Percentiles rank a stretch among this genome's conserved stretches.
Evolutionary conservation across 768 basidiomycete species (phyloP).

Genomic region (Vararia minispora): DNA sequence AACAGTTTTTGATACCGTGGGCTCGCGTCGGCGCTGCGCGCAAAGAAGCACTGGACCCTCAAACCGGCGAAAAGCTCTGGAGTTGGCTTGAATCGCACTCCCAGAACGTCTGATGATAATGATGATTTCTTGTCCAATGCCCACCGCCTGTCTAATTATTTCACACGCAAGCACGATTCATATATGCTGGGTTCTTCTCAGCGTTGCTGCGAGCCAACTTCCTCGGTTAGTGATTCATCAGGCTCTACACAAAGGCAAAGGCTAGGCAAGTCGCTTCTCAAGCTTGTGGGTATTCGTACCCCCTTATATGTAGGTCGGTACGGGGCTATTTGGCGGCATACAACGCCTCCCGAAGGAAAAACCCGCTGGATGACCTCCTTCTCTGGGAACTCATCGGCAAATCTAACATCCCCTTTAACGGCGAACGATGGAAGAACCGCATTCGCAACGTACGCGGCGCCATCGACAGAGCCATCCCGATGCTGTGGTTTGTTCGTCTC

Average conservation of each 20-base stretch:
- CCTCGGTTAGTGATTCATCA: too few relatives aligned
- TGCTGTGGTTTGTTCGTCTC: slow-evolving; percentile 2
- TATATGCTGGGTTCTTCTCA: too few relatives aligned
- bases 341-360: slow-evolving; percentile 1
- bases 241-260: too few relatives aligned
- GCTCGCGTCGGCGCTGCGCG: slow-evolving; percentile 14
- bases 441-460: slow-evolving; percentile 2
- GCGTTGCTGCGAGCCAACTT: too few relatives aligned
- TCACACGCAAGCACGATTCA: too few relatives aligned
- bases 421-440: slow-evolving; percentile 5
- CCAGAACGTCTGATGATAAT: too few relatives aligned
- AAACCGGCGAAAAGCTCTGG: slow-evolving; percentile 20
- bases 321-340: background rate
- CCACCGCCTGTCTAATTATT: too few relatives aligned
- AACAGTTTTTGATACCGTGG: slow-evolving; percentile 21
- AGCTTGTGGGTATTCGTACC: background rate
- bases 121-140: too few relatives aligned
- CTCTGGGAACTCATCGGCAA: slow-evolving; percentile 5
- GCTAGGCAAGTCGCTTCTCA: too few relatives aligned
- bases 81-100: slow-evolving; percentile 22
- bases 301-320: background rate
- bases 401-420: slow-evolving; percentile 7
- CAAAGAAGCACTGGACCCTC: slow-evolving; percentile 13
- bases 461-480: background rate
- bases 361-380: slow-evolving; percentile 5